Base-by-base conservation (phyloP, 2,329 filamentous ascomycete species). In the Macrophomina pseudophaseolina region DNA sequence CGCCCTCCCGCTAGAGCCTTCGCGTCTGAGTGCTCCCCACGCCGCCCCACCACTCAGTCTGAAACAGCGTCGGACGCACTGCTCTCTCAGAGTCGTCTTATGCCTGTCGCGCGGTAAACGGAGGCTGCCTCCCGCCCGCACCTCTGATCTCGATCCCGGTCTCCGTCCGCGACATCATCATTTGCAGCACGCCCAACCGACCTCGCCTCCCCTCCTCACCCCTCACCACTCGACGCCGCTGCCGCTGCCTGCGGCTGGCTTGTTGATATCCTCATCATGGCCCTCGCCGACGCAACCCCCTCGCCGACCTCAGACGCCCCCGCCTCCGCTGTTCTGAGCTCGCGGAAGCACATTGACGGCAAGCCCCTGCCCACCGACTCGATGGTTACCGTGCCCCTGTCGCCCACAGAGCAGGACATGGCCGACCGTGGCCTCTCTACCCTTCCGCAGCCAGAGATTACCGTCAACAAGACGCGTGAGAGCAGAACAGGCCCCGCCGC, bases 321-420 rank as follows among this genome's bases (percentile, higher is more conserved):
- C 52, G 28, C 52, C 38, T 8, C 33, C 14, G 49, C 56, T 38
- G n/a, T 28, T 32, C 32, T 52, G 42, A 56, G 32, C 54, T 54
- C 65, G 28, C 64, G 70, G 42, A 71, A 67, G n/a, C 70, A 72
- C 59, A 64, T 70, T 51, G 71, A 73, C 65, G 70, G 70, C 70
- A 62, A 62, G 44, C 58, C 58, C 58, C 44, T 62, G 51, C 77
- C 81, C 28, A 84, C 81, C 60, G 90, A 92, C 78, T 93, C 91
- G 23, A 90, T 93, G 89, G 90, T 93, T 53, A 93, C 90, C 7
- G 90, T 93, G 52, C 86, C 90, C 65, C 82, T 93, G 58, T 92
- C 90, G 23, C 90, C 92, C 74, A 80, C 79, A 40, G 72, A 75
- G 8, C 73, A 77, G 46, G 66, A 70, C 44, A 35, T n/a, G 18